These are phyloP conservation scores for Solanum appendiculatum DNA, from an alignment of 257 asterid genomes.

Conservation along the genomic window DNA sequence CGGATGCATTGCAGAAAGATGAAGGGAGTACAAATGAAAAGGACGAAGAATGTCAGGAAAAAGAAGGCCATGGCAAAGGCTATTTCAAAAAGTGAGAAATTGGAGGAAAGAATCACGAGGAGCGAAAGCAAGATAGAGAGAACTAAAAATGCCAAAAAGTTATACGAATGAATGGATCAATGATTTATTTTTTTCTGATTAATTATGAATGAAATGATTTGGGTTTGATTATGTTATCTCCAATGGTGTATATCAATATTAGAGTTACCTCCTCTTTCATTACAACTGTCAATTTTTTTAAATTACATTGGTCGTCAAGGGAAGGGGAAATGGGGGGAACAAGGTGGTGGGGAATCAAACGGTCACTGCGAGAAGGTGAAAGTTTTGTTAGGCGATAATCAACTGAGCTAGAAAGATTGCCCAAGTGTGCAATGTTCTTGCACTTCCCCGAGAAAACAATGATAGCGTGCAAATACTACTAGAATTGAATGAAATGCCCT, in stretches of 20 bases:
- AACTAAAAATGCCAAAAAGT: slow-evolving; percentile 44
- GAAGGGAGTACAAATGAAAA: slow-evolving; percentile 56
- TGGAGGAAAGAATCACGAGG: slow-evolving; percentile 33
- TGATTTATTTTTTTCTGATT: background rate
- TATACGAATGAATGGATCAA: slow-evolving; percentile 21
- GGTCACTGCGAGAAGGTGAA: no score
- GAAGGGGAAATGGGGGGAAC: no score
- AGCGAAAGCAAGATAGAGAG: slow-evolving; percentile 44
- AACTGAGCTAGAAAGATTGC: no score
- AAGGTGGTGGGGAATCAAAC: no score
- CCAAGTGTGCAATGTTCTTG: background rate
- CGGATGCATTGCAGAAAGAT: slow-evolving; percentile 32
- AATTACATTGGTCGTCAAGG: no score
- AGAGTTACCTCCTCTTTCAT: background rate
- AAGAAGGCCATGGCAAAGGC: slow-evolving; percentile 66
- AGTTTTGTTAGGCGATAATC: no score
- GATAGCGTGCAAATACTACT: background rate
- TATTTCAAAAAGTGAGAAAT: slow-evolving; percentile 36
- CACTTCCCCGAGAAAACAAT: background rate
- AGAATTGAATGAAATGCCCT: background rate
- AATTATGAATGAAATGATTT: background rate
- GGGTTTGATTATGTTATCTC: background rate
- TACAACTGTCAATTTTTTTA: no score
- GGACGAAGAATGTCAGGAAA: slow-evolving; percentile 54
- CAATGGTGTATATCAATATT: background rate